phyloP scores from a whole-genome alignment of 2,329 filamentous ascomycete species.

The Claviceps cyperi region DNA sequence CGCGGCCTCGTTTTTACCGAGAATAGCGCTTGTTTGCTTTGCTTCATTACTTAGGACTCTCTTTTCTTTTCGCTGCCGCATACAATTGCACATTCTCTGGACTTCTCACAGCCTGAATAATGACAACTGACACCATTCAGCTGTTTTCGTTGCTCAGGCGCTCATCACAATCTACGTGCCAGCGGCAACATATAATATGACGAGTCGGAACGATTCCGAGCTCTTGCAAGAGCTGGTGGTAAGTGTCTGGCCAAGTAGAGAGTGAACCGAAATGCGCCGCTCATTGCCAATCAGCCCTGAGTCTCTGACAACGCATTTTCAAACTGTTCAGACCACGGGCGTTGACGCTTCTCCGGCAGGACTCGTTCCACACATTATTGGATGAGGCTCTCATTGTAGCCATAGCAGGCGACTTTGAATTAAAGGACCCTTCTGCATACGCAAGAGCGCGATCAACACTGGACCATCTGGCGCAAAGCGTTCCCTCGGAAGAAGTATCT shows the following conservation, averaged over 20 bases:
- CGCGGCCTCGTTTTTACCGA: neutral
- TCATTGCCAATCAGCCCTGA: neutral
- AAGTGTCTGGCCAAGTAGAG: slow-evolving; percentile 6
- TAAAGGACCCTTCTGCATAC: slow-evolving; percentile 37
- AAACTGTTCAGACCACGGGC: too few relatives aligned
- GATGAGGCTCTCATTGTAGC: slow-evolving; percentile 67
- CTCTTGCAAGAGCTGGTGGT: slow-evolving; percentile 17
- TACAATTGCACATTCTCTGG: neutral
- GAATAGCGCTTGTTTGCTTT: neutral
- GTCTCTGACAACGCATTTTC: too few relatives aligned
- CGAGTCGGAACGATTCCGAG: slow-evolving; percentile 10
- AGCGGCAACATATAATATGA: slow-evolving; percentile 10
- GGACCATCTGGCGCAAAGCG: slow-evolving; percentile 49
- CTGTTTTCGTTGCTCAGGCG: neutral
- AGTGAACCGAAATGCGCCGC: too few relatives aligned
- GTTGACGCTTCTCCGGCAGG: slow-evolving; percentile 24
- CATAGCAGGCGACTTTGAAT: slow-evolving; percentile 60
- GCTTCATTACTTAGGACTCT: neutral
- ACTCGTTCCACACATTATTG: slow-evolving; percentile 58
- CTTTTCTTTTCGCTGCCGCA: neutral
- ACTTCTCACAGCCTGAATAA: neutral
- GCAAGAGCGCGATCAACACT: slow-evolving; percentile 44
- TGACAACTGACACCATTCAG: neutral
- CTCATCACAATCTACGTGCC: neutral
- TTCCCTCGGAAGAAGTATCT: slow-evolving; percentile 51